phyloP scores from a whole-genome alignment of 1,139 yeast genomes.

The Taphrina deformans region DNA sequence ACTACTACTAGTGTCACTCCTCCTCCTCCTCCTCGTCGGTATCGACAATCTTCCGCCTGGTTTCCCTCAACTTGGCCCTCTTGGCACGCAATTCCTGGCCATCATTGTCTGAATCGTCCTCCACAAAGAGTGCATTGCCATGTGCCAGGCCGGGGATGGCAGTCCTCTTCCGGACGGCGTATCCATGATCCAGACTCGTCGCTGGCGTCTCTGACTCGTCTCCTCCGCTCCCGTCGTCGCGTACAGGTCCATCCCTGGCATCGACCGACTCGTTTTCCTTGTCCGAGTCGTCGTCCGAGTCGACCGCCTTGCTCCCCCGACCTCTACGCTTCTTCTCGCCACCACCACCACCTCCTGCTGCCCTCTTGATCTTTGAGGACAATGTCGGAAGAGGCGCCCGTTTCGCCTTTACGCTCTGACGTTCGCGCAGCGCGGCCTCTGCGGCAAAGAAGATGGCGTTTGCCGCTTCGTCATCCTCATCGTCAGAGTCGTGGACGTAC shows the following conservation, averaged over 20 bases:
- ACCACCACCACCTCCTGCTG: no score
- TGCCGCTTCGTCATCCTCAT: conserved; percentile 32
- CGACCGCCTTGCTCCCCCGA: background rate
- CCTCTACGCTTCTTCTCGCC: background rate
- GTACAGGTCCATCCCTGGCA: background rate
- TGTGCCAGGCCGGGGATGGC: background rate
- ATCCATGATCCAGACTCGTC: background rate
- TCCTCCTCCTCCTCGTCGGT: background rate
- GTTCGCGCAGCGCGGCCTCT: conserved; percentile 17
- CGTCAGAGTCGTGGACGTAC: conserved; percentile 37
- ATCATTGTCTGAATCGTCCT: conserved; percentile 1
- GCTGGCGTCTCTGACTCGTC: background rate
- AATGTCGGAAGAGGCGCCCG: background rate
- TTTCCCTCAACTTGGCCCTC: background rate
- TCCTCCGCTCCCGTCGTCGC: no score
- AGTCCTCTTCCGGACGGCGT: background rate
- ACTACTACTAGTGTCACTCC: background rate
- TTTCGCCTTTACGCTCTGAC: background rate
- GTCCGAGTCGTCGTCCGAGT: background rate
- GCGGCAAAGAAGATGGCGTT: conserved; percentile 27
- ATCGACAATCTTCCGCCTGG: background rate
- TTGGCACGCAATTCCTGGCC: background rate
- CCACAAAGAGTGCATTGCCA: conserved; percentile 16
- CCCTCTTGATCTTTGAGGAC: no score
- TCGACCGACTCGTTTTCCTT: background rate